Conservation (phyloP, 352 stramenopile genomes). For the Phytophthora meadii region DNA sequence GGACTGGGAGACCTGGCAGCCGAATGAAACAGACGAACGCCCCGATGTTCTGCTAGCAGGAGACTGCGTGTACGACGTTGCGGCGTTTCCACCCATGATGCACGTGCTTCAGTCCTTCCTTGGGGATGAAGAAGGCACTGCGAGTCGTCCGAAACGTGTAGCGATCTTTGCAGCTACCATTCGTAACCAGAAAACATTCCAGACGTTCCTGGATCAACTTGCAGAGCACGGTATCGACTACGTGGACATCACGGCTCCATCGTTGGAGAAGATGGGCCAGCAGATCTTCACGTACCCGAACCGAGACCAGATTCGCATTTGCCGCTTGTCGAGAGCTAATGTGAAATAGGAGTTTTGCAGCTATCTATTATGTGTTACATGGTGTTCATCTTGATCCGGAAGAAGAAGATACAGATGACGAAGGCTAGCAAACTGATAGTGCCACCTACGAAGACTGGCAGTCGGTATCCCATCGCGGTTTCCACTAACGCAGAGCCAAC, state of each 20-base stretch:
- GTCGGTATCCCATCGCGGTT: conserved; percentile 44
- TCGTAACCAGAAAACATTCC: conserved; percentile 78
- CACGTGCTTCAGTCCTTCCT: conserved; percentile 69
- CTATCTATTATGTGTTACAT: conserved; percentile 27
- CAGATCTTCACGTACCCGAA: conserved; percentile 69
- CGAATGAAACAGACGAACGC: conserved; percentile 22
- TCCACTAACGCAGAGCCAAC: conserved; percentile 47
- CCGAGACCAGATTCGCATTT: conserved; percentile 76
- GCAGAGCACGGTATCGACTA: conserved; percentile 60
- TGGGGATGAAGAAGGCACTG: conserved; percentile 13
- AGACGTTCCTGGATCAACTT: conserved; percentile 75
- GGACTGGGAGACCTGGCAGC: conserved; percentile 79
- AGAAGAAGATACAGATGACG: conserved; percentile 39
- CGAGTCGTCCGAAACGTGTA: conserved; percentile 23
- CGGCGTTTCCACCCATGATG: conserved; percentile 62
- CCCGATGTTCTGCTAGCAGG: conserved; percentile 73
- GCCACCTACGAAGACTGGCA: conserved; percentile 51
- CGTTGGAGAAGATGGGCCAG: conserved; percentile 47
- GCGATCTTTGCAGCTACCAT: conserved; percentile 83
- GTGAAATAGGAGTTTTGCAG: conserved; percentile 13
- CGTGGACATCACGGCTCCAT: conserved; percentile 62
- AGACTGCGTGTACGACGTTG: conserved; percentile 83
- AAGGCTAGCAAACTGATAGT: conserved; percentile 42
- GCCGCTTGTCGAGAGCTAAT: conserved; percentile 46
- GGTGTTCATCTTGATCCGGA: conserved; percentile 50